phyloP scores from a whole-genome alignment of 371 early-diverging fungal genomes.

The Actinomucor elegans region DNA sequence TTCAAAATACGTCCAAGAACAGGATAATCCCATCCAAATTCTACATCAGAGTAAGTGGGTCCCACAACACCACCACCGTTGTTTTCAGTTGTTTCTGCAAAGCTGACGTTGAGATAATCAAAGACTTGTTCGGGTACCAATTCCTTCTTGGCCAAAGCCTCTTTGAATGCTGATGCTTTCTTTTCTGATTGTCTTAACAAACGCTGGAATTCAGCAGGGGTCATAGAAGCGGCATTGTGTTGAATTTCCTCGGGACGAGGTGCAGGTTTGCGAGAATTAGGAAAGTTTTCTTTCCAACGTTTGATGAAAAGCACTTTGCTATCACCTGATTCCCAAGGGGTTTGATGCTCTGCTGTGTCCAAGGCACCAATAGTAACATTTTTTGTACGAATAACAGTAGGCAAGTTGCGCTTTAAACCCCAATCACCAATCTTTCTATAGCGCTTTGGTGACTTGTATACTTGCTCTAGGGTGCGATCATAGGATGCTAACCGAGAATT shows the following conservation, averaged over 20 bases:
- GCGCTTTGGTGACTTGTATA: constrained; percentile 61
- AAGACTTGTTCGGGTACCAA: constrained; percentile 35
- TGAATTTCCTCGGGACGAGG: constrained; percentile 48
- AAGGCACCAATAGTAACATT: constrained; percentile 58
- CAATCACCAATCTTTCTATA: constrained; percentile 65
- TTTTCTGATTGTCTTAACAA: constrained; percentile 55
- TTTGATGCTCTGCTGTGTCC: constrained; percentile 77
- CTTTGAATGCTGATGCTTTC: constrained; percentile 57
- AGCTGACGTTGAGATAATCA: constrained; percentile 28
- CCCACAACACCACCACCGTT: constrained; percentile 29
- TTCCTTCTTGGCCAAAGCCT: constrained; percentile 38
- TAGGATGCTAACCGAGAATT: constrained; percentile 73
- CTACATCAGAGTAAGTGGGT: constrained; percentile 37
- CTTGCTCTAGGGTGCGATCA: constrained; percentile 71
- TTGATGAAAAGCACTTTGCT: constrained; percentile 52
- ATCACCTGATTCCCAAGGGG: constrained; percentile 69
- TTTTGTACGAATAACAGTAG: constrained; percentile 64
- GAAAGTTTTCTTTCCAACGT: constrained; percentile 77
- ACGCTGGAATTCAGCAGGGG: constrained; percentile 59
- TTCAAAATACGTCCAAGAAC: constrained; percentile 76
- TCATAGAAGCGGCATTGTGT: constrained; percentile 54
- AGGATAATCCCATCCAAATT: constrained; percentile 38
- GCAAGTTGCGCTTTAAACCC: constrained; percentile 80
- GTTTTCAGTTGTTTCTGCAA: constrained; percentile 10
- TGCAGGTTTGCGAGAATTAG: constrained; percentile 54